phyloP scores from a whole-genome alignment of 106 monocot species.

The Cymbidium sinense region DNA sequence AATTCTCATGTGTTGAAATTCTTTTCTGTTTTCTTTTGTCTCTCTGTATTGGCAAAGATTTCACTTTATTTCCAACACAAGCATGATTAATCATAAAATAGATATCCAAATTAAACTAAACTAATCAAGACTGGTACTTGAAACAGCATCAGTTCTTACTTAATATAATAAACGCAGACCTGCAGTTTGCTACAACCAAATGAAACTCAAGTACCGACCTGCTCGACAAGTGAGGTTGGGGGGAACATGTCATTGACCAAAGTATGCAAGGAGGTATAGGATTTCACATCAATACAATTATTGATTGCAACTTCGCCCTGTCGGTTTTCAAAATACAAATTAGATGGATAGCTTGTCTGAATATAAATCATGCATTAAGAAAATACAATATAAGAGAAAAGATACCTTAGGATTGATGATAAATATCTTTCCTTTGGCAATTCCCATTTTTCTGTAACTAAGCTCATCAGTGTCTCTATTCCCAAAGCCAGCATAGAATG shows the following conservation, averaged over 20 bases:
- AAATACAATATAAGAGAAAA: not conserved
- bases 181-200: not conserved
- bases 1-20: no score
- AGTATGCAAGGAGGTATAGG: slow-evolving; percentile 88
- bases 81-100: not conserved
- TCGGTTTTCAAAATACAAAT: slow-evolving; percentile 3
- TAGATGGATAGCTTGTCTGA: not conserved
- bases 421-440: slow-evolving; percentile 91
- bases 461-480: slow-evolving; percentile 96
- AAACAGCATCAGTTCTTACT: not conserved
- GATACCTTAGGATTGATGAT: slow-evolving; percentile 93
- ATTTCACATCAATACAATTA: slow-evolving; percentile 66
- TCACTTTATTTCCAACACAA: not conserved
- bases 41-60: no score
- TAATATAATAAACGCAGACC: not conserved
- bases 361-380: not conserved
- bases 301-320: slow-evolving; percentile 96
- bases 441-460: slow-evolving; percentile 88
- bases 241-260: slow-evolving; percentile 97
- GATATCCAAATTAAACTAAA: not conserved
- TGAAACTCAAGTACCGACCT: slow-evolving; percentile 40
- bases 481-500: slow-evolving; percentile 99
- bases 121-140: not conserved
- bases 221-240: slow-evolving; percentile 84
- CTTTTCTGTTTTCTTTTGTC: no score